Base-by-base conservation (phyloP, 202 grass and related monocot genomes). In the Panicum virgatum region DNA sequence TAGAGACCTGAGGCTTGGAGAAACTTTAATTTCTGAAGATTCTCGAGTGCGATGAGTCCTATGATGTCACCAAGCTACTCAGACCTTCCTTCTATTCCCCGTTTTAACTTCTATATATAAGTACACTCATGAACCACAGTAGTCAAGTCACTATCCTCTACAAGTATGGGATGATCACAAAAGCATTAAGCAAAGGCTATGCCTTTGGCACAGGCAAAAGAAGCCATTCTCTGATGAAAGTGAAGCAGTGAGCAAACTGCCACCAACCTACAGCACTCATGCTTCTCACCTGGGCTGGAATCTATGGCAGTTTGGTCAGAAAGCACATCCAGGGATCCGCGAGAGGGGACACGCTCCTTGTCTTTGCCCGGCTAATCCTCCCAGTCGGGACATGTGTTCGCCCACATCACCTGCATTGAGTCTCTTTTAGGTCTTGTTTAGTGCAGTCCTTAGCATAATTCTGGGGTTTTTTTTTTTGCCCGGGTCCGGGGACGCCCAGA, bases 181-280 rank as follows among this genome's bases (percentile, higher is more conserved):
- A 74, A 25, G 72, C 51, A 75, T 57, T 40, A 75, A 75, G 72
- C 72, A 52, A 74, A 66, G 69, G 68, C 69, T 34, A 68, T 43
- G 12, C 81, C 72, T 76, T 78, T 78, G 76, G 53, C 73, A 29
- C 40, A 36, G 50, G 25, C 62, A 32, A 79, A 79, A 86, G 75
- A 29, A 72, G 23, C 29, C 25, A 30, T 40, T 62, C 54, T 45
- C 64, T 71, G 63, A 48, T 34, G 38, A 76, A 60, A 71, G 84
- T 69, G 46, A 18, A 15, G 3, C 46, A 6, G 46, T 48, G 72
- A 73, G 19, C 38, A 73, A 73, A 52, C 50, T 58, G 77, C 83
- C 79, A 83, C 80, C 69, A 74, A 86, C 80, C 84, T 65, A 79
- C 84, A 58, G 62, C 88, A 83, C 80, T 89, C 45, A 80, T 90